Conservation (phyloP, 2,329 filamentous ascomycete genomes). For the Exophiala sp. region DNA sequence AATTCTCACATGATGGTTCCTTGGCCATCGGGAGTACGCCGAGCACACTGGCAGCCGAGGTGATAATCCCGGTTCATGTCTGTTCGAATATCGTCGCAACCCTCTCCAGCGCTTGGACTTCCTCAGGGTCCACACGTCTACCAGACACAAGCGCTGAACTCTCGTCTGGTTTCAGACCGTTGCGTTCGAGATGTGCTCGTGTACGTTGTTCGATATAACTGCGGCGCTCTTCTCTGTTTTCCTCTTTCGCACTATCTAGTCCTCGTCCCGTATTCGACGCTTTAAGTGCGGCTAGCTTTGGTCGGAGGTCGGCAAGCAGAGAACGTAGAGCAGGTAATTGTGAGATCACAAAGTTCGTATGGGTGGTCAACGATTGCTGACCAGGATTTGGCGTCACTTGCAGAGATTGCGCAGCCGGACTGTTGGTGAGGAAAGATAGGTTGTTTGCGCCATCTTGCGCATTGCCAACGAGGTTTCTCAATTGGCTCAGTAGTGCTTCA, state of each 20-base stretch:
- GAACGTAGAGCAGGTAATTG: slow-evolving; percentile 77
- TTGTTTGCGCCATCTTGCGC: slow-evolving; percentile 32
- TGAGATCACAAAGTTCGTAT: slow-evolving; percentile 67
- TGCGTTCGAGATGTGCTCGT: slow-evolving; percentile 67
- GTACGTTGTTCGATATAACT: slow-evolving; percentile 82
- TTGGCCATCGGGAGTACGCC: neutral
- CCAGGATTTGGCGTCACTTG: slow-evolving; percentile 41
- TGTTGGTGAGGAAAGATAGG: slow-evolving; percentile 57
- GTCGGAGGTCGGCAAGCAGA: slow-evolving; percentile 64
- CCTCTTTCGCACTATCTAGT: slow-evolving; percentile 40
- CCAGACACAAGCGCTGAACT: slow-evolving; percentile 16
- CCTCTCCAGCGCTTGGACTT: slow-evolving; percentile 29
- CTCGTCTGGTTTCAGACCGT: slow-evolving; percentile 29
- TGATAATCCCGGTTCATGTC: slow-evolving; percentile 7
- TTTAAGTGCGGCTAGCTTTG: slow-evolving; percentile 54
- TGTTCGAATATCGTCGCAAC: slow-evolving; percentile 28
- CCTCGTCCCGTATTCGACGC: slow-evolving; percentile 29
- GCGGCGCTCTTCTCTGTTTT: slow-evolving; percentile 67
- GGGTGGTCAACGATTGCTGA: slow-evolving; percentile 42
- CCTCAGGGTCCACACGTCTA: slow-evolving; percentile 21
- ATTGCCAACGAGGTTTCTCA: slow-evolving; percentile 55
- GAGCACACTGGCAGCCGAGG: neutral
- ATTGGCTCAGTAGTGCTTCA: slow-evolving; percentile 62
- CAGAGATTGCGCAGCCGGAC: slow-evolving; percentile 44
- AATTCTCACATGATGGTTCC: no score